These are phyloP conservation scores for Fusarium poae DNA, from an alignment of 2,329 filamentous ascomycete genomes.

Conservation along the genomic window DNA sequence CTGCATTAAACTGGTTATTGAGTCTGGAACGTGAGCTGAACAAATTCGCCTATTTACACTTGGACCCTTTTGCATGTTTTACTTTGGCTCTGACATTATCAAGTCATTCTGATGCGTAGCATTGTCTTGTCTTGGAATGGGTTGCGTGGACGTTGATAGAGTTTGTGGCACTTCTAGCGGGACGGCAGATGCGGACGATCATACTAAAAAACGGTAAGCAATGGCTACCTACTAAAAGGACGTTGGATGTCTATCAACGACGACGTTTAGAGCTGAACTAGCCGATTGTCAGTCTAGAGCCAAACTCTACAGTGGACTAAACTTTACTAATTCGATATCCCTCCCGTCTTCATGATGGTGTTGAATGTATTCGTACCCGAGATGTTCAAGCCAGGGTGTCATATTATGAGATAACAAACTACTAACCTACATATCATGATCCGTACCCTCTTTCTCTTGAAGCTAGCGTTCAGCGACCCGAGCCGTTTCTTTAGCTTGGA, in stretches of 20 bases:
- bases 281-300: neutral
- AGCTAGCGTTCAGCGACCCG: constrained; percentile 39
- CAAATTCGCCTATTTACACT: constrained; percentile 2
- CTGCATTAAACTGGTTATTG: neutral
- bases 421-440: neutral
- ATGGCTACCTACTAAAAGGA: neutral
- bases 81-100: neutral
- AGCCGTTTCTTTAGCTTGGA: constrained; percentile 29
- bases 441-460: neutral
- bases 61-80: neutral
- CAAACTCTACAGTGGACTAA: neutral
- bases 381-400: neutral
- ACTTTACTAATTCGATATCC: neutral
- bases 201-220: constrained; percentile 1
- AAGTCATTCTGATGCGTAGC: neutral
- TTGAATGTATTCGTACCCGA: neutral
- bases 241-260: neutral
- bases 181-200: neutral
- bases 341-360: neutral
- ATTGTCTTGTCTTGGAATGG: constrained; percentile 2
- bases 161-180: constrained; percentile 14
- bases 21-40: constrained; percentile 14
- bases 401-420: neutral
- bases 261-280: neutral
- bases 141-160: constrained; percentile 8